Evolutionary conservation across 2,329 filamentous ascomycete genomes (phyloP), one percentile per base, ranked within the genome.

Genomic region (Fusarium papillatum): DNA sequence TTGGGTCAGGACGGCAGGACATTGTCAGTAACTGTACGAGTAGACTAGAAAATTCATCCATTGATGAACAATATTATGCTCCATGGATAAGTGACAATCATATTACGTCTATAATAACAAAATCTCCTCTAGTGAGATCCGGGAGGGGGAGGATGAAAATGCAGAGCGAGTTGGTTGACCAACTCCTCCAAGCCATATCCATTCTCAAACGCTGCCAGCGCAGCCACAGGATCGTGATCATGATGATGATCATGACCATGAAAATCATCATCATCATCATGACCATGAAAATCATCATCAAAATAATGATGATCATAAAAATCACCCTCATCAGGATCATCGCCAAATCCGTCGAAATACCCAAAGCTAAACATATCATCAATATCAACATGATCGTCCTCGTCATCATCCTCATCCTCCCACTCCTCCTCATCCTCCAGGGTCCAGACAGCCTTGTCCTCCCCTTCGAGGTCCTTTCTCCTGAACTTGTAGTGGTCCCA

Each of bases 401-500:
- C 19, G 16, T 66, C 36, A 19, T 48, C 48, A n/a, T 68, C 46
- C 24, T 74, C 72, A 17, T 75, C 73, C 29, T 76, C 73, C 73
- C 73, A 75, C 9, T 76, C 66, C 0, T 75, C 73, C 31, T 75
- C 73, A 2, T 70, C 70, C 26, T 64, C 24, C 17, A 75, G 59
- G 7, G 31, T 41, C 73, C 73, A 75, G 5, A 75, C 59, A 24
- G 66, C 66, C 10, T 64, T 73, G 1, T 76, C 59, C 9, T 75
- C 73, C 0, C 59, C 68, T 11, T 71, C 69, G 8, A 75, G 67
- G 14, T 73, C 39, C 26, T 73, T 19, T 6, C 73, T 59, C n/a
- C 69, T 57, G n/a, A 75, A 76, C 8, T 53, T 63, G 46, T 76
- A 75, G 46, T 74, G 70, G 16, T 75, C 73, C 66, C 73, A 71